Conservation (phyloP, 108 stramenopile species). For the Fragilariopsis cylindrus region DNA sequence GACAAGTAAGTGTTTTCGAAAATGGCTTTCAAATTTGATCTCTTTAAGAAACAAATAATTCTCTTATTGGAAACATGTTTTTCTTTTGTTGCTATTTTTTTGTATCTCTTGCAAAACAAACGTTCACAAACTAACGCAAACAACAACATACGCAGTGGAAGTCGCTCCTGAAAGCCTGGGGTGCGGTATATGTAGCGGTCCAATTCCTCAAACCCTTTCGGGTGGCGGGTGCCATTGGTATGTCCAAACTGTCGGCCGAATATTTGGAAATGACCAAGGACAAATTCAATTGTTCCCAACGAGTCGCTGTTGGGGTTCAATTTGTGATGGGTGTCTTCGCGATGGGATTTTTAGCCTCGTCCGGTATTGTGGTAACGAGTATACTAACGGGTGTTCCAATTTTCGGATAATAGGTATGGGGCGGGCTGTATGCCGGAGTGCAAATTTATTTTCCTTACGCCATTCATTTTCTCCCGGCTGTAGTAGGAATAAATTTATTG, state of each 20-base stretch:
- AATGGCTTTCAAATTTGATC: no score
- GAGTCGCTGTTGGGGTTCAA: conserved; percentile 15
- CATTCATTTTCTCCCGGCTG: no score
- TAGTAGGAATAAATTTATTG: no score
- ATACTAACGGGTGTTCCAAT: conserved; percentile 1
- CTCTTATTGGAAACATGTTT: no score
- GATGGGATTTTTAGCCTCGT: neutral
- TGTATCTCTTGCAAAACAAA: no score
- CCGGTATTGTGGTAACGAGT: neutral
- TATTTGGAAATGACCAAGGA: conserved; percentile 13
- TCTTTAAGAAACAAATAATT: no score
- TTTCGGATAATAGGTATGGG: neutral
- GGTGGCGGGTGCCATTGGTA: conserved; percentile 18
- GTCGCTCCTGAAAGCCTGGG: conserved; percentile 16
- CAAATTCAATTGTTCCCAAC: conserved; percentile 10
- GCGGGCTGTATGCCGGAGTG: no score
- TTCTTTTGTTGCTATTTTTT: no score
- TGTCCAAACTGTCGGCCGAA: conserved; percentile 22
- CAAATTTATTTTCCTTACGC: no score
- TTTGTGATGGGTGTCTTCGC: neutral
- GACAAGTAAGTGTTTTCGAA: neutral
- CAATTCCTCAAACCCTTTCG: conserved; percentile 21
- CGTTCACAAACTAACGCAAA: no score
- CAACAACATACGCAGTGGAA: neutral
- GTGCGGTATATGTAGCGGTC: conserved; percentile 4